Base-by-base conservation (phyloP, 1,284 basidiomycete genomes). In the Golubevia sp. region DNA sequence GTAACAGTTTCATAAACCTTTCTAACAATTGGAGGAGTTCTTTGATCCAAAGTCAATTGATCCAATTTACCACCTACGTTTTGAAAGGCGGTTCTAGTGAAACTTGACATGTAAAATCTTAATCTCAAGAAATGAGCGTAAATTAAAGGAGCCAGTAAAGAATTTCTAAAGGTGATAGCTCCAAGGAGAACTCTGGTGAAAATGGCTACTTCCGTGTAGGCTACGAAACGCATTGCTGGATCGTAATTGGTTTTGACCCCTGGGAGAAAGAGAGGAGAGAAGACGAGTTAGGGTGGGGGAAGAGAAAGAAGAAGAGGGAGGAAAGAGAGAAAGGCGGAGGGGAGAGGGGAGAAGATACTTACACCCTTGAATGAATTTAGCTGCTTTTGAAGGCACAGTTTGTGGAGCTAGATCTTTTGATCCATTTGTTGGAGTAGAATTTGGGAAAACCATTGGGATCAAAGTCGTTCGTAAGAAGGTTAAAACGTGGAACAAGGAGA, bases 241-340 rank as follows among this genome's bases (percentile, higher is more conserved):
- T 83, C 80, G 67, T 83, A 83, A 62, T 82, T 82, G n/a, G 73
- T 70, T 60, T 80, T 82, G 63, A 83, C 79, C 79, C 68, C 50
- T 49, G n/a, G 23, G 15, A 24, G 51, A 27, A 20, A n/a, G n/a
- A n/a, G n/a, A n/a, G n/a, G n/a, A n/a, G n/a, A n/a, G n/a, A n/a
- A n/a, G n/a, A n/a, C n/a, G n/a, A n/a, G n/a, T n/a, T n/a, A n/a
- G n/a, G n/a, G n/a, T n/a, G n/a, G n/a, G n/a, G 18, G 25, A 58
- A 34, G 30, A 44, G 38, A 18, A 44, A 44, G 18, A 44, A 44
- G 11, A 44, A 44, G 38, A 18, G 38, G 18, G 30, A 21, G 24
- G 49, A 4, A 48, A 23, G 23, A 54, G 49, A 34, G 15, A 24
- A 26, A 23, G 50, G 26, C 50, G 30, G 24, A 24, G 48, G 44